Evolutionary conservation across 1,139 yeast genomes (phyloP).

Genomic region (Taphrina populina): DNA sequence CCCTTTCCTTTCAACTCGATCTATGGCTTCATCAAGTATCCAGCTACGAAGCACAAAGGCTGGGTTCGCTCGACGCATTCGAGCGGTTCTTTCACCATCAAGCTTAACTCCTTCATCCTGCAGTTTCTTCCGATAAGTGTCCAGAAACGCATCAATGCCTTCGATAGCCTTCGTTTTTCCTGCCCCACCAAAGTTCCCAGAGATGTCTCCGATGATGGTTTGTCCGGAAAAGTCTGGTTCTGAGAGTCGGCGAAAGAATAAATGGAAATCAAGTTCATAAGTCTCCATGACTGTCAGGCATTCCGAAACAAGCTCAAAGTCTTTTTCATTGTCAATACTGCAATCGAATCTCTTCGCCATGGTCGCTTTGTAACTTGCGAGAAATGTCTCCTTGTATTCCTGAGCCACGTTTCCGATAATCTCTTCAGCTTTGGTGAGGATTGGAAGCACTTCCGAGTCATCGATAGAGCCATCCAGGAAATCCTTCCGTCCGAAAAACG

Average conservation of each 20-base stretch:
- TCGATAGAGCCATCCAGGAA: conserved; percentile 47
- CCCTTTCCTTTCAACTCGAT: conserved; percentile 41
- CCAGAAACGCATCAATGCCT: conserved; percentile 48
- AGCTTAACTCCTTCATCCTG: conserved; percentile 47
- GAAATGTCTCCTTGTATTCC: conserved; percentile 63
- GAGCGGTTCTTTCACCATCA: conserved; percentile 45
- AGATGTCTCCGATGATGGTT: conserved; percentile 4
- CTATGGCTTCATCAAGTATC: conserved; percentile 80
- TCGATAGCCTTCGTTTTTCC: conserved; percentile 43
- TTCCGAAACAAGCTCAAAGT: conserved; percentile 53
- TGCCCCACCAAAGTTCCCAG: conserved; percentile 41
- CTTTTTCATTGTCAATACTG: conserved; percentile 47
- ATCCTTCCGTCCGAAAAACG: conserved; percentile 39
- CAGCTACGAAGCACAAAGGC: conserved; percentile 79
- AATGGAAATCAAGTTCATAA: conserved; percentile 73
- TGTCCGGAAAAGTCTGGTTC: conserved; percentile 43
- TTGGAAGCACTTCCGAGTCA: conserved; percentile 54
- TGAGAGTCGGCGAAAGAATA: conserved; percentile 68
- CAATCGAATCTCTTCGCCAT: conserved; percentile 73
- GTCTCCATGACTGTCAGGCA: conserved; percentile 58
- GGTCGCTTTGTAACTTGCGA: conserved; percentile 58
- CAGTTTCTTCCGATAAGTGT: conserved; percentile 48
- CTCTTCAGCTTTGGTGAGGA: conserved; percentile 63
- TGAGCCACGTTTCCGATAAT: conserved; percentile 65
- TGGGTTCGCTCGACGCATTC: conserved; percentile 63